These are phyloP conservation scores for Schizosaccharomyces cryophilus DNA, from an alignment of 805 yeast genomes.

Conservation along the genomic window DNA sequence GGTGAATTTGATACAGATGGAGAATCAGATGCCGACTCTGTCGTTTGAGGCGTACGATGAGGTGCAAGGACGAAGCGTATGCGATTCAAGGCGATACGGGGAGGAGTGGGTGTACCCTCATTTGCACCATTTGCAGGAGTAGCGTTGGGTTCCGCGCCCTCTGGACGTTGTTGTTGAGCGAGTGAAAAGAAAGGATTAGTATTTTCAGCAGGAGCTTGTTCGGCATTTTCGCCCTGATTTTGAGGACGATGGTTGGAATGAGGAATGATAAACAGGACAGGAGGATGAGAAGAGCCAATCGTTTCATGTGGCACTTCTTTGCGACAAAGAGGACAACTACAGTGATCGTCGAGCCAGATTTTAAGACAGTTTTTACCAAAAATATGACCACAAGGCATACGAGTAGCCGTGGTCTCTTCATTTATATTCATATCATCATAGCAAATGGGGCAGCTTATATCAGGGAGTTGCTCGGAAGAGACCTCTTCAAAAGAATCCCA, in stretches of 20 bases:
- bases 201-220: neutral
- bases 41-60: neutral
- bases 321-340: conserved; percentile 75
- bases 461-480: conserved; percentile 9
- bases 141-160: neutral
- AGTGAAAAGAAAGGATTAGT: too few relatives aligned
- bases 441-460: conserved; percentile 20
- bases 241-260: neutral
- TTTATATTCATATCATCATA: conserved; percentile 16
- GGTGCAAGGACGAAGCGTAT: neutral
- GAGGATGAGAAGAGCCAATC: neutral
- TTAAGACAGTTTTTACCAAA: conserved; percentile 70
- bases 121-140: neutral
- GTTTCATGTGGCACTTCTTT: neutral
- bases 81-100: neutral
- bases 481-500: neutral
- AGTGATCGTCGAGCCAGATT: conserved; percentile 56
- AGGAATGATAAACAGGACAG: neutral
- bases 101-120: neutral
- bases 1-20: neutral
- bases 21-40: too few relatives aligned
- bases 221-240: neutral
- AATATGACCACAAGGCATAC: conserved; percentile 63
- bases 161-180: neutral
- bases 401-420: conserved; percentile 29